phyloP scores from a whole-genome alignment of 805 yeast species.

The Grigorovia yakushimaensis region DNA sequence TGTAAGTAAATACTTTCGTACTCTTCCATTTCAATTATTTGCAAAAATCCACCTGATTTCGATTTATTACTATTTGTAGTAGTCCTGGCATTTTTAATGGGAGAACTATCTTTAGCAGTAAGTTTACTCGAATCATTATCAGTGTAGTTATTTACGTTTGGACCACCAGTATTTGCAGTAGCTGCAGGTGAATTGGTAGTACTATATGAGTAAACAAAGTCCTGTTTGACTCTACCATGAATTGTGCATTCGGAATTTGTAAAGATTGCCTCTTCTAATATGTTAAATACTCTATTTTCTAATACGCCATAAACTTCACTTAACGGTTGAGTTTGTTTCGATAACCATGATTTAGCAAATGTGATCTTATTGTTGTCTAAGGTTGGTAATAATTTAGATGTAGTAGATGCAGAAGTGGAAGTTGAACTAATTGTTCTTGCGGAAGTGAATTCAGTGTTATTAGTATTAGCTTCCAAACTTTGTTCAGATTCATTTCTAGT shows the following conservation, averaged over 20 bases:
- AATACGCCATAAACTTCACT: slow-evolving; percentile 67
- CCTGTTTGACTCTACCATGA: slow-evolving; percentile 34
- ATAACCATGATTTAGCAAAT: slow-evolving; percentile 69
- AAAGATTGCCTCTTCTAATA: slow-evolving; percentile 33
- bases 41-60: slow-evolving; percentile 3
- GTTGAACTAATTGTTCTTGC: not conserved
- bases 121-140: not conserved
- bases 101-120: not conserved
- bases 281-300: slow-evolving; percentile 56
- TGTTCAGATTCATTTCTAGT: too few species aligned
- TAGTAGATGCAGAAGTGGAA: not conserved
- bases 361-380: slow-evolving; percentile 27
- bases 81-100: not conserved
- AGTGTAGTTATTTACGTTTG: slow-evolving; percentile 1
- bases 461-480: too few species aligned
- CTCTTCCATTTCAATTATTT: slow-evolving; percentile 36
- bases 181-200: slow-evolving; percentile 4
- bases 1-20: slow-evolving; percentile 49
- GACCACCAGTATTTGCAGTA: slow-evolving; percentile 3
- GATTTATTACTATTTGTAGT: not conserved
- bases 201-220: slow-evolving; percentile 24
- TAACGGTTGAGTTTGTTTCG: slow-evolving; percentile 77
- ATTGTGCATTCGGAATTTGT: slow-evolving; percentile 22
- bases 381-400: slow-evolving; percentile 8
- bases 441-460: not conserved